Evolutionary conservation across 2,329 filamentous ascomycete species (phyloP).

Genomic region (Metarhizium robertsii): DNA sequence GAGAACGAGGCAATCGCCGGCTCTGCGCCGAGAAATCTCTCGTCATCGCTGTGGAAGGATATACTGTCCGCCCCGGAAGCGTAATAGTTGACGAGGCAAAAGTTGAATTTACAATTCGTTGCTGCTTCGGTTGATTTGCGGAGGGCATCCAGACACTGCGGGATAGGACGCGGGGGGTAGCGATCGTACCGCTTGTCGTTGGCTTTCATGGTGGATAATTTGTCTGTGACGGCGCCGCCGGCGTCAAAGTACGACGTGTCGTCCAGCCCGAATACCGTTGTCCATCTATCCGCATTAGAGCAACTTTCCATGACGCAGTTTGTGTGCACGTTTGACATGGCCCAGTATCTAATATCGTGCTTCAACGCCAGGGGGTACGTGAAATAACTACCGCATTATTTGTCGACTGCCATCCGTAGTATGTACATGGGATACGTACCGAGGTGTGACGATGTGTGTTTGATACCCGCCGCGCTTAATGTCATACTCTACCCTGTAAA

Average conservation of each 20-base stretch:
- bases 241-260: conserved; percentile 53
- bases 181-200: conserved; percentile 43
- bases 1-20: conserved; percentile 70
- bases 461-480: conserved; percentile 57
- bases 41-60: conserved; percentile 71
- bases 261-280: conserved; percentile 48
- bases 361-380: conserved; percentile 9
- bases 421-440: conserved; percentile 18
- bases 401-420: too few species aligned
- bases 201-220: conserved; percentile 28
- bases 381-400: too few species aligned
- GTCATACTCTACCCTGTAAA: conserved; percentile 66
- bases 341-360: neutral
- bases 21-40: conserved; percentile 60
- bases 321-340: too few species aligned
- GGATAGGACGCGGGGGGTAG: conserved; percentile 59
- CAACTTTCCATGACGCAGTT: too few species aligned
- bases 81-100: conserved; percentile 78
- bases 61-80: conserved; percentile 69
- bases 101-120: conserved; percentile 63
- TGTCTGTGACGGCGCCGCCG: conserved; percentile 31
- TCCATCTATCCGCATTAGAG: conserved; percentile 20
- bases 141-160: conserved; percentile 57
- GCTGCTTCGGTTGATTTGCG: conserved; percentile 53
- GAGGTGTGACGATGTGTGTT: conserved; percentile 49